Base-by-base conservation (phyloP, 306 rosid species). In the Cicer pinnatifidum region DNA sequence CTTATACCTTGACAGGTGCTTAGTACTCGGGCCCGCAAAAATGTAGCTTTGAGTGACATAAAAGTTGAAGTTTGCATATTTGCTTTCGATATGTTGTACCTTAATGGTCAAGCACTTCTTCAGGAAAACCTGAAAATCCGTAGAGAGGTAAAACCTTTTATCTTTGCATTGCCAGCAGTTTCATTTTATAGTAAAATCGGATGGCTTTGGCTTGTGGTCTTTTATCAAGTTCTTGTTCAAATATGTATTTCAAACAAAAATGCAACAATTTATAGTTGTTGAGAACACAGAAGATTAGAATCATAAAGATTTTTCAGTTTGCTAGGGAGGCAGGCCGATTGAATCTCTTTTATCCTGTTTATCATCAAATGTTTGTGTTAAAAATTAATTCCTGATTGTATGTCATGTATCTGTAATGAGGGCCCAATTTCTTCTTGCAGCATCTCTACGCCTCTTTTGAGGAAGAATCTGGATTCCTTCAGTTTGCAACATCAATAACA, bases 11-110 rank as follows among this genome's bases (percentile, higher is more conserved):
- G 77, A 59, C 97, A 94, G 98, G 81, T 81, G 58, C 97, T 94
- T 72, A 88, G 85, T 81, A 89, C 97, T n/a, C 91, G 98, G 71
- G 89, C 96, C 56, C 96, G 97, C 54, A 94, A 94, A 88, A 89
- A 94, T 77, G 97, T 94, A 61, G 80, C 69, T 16, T 0, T 89
- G 46, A 69, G 81, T 76, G 92, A 89, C 64, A 86, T 94, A 67
- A 91, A 91, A 89, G 89, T 91, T 69, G 68, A 87, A 46, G 97
- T 91, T 72, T 89, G 97, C 86, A 72, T 91, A 79, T 94, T 80
- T 86, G 95, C 95, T 73, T 94, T 94, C 84, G 98, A 94, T 85
- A 59, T 91, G 78, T 61, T 94, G 76, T 91, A 88, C 79, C 95
- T 87, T 62, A 89, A 94, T 76, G 98, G 92, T 54, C 84, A 78